Evolutionary conservation across 1,139 yeast species (phyloP).

Genomic region (Blastobotrys malaysiensis): DNA sequence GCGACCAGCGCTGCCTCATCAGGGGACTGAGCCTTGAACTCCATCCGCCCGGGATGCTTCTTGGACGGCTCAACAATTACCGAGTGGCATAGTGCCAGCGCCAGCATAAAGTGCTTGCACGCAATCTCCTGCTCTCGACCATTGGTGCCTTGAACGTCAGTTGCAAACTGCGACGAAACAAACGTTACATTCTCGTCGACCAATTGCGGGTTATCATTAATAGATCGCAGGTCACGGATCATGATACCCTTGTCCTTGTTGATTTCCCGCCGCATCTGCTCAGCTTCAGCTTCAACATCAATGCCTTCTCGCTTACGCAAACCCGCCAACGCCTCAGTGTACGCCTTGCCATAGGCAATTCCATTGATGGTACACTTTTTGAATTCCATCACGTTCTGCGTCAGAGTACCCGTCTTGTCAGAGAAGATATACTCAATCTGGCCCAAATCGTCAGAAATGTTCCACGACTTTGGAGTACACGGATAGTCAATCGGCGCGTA

Average conservation of each 20-base stretch:
- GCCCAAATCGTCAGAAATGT: conserved; percentile 95
- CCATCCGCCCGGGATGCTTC: conserved; percentile 50
- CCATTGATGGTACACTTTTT: conserved; percentile 88
- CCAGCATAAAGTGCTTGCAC: conserved; percentile 75
- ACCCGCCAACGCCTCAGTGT: conserved; percentile 93
- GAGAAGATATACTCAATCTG: conserved; percentile 93
- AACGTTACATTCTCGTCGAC: conserved; percentile 49
- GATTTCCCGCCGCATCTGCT: conserved; percentile 40
- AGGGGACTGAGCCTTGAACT: conserved; percentile 93
- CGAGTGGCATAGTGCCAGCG: conserved; percentile 86
- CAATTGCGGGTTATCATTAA: conserved; percentile 54
- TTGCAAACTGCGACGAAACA: conserved; percentile 45
- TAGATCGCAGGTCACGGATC: conserved; percentile 48
- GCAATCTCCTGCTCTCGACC: conserved; percentile 58
- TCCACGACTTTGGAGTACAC: conserved; percentile 95
- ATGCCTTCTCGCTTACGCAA: conserved; percentile 78
- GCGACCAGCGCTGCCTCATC: conserved; percentile 95
- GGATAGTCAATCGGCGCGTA: conserved; percentile 83
- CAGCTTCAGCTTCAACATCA: conserved; percentile 60
- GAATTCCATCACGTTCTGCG: conserved; percentile 96
- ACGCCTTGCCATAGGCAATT: conserved; percentile 82
- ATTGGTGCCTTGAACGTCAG: conserved; percentile 46
- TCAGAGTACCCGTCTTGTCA: conserved; percentile 94
- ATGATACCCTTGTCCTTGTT: conserved; percentile 55
- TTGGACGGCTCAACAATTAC: conserved; percentile 72